Evolutionary conservation across 2,329 filamentous ascomycete genomes (phyloP), one percentile per base, ranked within the genome.

Genomic region (Cladosporium sp.): DNA sequence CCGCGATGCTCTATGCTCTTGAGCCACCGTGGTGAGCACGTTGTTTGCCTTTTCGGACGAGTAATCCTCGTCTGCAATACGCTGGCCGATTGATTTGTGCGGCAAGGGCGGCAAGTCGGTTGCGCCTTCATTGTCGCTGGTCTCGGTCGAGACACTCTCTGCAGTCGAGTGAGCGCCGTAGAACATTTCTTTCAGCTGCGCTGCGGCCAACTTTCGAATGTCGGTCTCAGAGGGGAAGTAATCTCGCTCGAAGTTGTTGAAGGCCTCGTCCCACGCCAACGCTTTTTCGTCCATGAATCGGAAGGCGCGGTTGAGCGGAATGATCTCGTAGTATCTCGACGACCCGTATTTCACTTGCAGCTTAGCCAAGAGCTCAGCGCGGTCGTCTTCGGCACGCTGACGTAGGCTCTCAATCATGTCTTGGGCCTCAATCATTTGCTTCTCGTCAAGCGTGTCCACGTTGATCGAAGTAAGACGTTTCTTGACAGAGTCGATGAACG

Each of bases 161-260:
- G 68, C 63, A 28, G 71, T 65, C 66, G 91, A 89, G 2, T 92
- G 93, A 69, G 93, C 92, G 76, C 98, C 93, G 8, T 94, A 87
- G 75, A 99, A 99, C 76, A 99, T 91, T 76, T 96, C 97, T 76
- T 91, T 94, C 65, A 99, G 82, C 75, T 99, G 96, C 68, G 97
- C 85, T 66, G 94, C 92, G 14, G 95, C 96, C 67, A 99, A 82
- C 72, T 95, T 89, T 68, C 93, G 87, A 73, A 99, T 96, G 79
- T 99, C 95, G 74, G 96, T 98, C 77, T 99, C 96, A 0, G 94
- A 89, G 0, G 91, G 94, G 72, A 99, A 90, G 79, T 94, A 99
- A 72, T 96, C 91, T 52, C 89, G 87, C 76, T 99, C 96, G 67
- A 99, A 98, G 64, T 95, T 91, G 65, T 88, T 85, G 79, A 99